Evolutionary conservation across 345 rosid genomes (phyloP), one percentile per base, ranked within the genome.

Genomic region (Gossypioides kirkii): DNA sequence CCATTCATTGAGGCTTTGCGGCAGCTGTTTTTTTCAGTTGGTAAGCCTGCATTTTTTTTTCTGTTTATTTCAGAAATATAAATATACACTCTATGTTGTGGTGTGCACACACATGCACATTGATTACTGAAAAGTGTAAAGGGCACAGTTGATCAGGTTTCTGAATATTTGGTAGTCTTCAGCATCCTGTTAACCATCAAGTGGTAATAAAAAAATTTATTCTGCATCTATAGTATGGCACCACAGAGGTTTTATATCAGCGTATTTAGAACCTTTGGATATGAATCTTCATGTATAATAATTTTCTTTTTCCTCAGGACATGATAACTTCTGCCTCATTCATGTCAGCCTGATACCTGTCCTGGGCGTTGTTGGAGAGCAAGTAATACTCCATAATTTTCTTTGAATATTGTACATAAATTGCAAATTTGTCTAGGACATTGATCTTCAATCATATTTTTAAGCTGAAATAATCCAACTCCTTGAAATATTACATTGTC

Each of bases 291-390:
- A 26, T 17, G 72, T 6, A 62, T 66, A 60, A 72, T 72, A 75
- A 59, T 78, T 77, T 74, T 53, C 23, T 80, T 55, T 54, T 45
- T 83, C 75, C 61, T 76, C 80, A 95, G 99, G 99, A 76, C 87
- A 76, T 76, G 89, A 91, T 73, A 92, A 92, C 80, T 91, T 95
- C 83, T 95, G 99, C 82, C 89, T 95, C 53, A 77, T 95, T 77
- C 99, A 95, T 83, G 98, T 95, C 78, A 92, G 99, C 91, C 84
- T 95, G 78, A 86, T 95, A 77, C 99, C 99, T 22, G 97, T 95
- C 72, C 80, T 95, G 62, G 92, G 91, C 70, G 96, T 92, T 72
- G 99, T 95, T 79, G 99, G 99, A 58, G 99, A 95, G 83, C 98
- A 92, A 88, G 99, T 95, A 85, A 43, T 73, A 52, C 71, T 53